phyloP scores from a whole-genome alignment of 176 grass and related monocot genomes.

The Oryza longistaminata region DNA sequence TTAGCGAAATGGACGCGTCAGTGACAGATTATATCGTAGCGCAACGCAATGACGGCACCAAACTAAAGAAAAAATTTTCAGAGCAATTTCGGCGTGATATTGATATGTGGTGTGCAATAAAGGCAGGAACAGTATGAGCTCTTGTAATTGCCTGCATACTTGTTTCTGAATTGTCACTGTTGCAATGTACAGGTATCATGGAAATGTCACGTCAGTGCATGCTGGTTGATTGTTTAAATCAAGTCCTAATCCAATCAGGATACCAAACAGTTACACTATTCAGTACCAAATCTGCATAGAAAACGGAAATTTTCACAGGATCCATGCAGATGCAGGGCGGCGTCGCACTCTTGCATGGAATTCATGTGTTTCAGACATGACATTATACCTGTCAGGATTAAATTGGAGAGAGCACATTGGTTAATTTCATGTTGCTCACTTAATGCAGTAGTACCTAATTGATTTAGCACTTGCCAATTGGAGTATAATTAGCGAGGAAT shows the following conservation, averaged over 20 bases:
- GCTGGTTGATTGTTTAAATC: conserved; percentile 26
- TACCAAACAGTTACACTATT: neutral
- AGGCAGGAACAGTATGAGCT: neutral
- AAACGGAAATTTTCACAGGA: neutral
- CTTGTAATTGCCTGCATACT: neutral
- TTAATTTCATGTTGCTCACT: neutral
- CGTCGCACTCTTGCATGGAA: neutral
- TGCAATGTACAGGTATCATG: conserved; percentile 17
- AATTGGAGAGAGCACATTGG: neutral
- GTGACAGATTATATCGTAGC: neutral
- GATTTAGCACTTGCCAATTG: neutral
- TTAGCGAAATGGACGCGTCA: neutral
- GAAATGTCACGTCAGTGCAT: conserved; percentile 18
- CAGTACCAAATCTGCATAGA: neutral
- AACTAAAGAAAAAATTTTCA: neutral
- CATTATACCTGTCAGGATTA: neutral
- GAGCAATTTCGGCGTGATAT: neutral
- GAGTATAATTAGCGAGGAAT: neutral
- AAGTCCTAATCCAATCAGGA: neutral
- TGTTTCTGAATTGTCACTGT: conserved; percentile 18
- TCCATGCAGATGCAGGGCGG: neutral
- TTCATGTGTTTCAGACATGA: neutral
- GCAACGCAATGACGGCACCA: neutral
- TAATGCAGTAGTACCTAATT: neutral
- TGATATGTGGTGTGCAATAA: neutral